Base-by-base conservation (phyloP, 768 basidiomycete genomes). In the Serpula lacrymans region DNA sequence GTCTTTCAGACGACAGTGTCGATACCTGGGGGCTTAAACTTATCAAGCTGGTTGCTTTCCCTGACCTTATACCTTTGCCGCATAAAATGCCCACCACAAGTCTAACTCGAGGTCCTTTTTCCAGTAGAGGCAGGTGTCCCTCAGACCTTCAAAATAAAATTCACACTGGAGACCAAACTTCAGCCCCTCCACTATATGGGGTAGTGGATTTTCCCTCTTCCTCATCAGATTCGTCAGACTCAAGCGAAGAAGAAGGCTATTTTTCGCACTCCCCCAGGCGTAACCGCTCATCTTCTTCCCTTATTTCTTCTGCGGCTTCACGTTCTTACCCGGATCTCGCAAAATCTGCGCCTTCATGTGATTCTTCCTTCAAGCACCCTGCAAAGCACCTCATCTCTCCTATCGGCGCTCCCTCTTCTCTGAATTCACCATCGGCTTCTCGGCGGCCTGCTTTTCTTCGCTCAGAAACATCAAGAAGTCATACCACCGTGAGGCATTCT, bases 1-100 rank as follows among this genome's bases (percentile, higher is more conserved):
- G 87, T 2, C 67, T 88, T 20, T 77, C 78, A 28, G 80, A 84
- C 51, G 80, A 82, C 46, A 67, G 70, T 34, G 74, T 79, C 24
- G 81, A 86, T 42, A 72, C 75, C 35, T 89, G 87, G 87, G 74
- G 75, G 17, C 71, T 83, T 46, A 88, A 89, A 66, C 75, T 89
- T 30, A 69, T 89, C 45, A 86, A 87, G 62, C 71, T 88, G 11
- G 71, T 89, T 27, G 84, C 85, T 5, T 88, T 78, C 57, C 83
- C 84, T 0, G 84, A 87, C 45, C 71, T 88, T 39, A 80, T 84
- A 22, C 68, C 71, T n/a, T 36, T 48, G 1, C 47, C 21, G 41
- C 47, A 2, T 54, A 42, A 39, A 40, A 34, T 29, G 54, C 62
- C 6, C 31, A 14, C 31, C 31, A 33, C 6, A 33, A n/a, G n/a